A percentile compares a stretch with the other conserved stretches of the same genome.
phyloP scores from a whole-genome alignment of 2,329 filamentous ascomycete genomes.

The Beauveria scarabaeidicola region DNA sequence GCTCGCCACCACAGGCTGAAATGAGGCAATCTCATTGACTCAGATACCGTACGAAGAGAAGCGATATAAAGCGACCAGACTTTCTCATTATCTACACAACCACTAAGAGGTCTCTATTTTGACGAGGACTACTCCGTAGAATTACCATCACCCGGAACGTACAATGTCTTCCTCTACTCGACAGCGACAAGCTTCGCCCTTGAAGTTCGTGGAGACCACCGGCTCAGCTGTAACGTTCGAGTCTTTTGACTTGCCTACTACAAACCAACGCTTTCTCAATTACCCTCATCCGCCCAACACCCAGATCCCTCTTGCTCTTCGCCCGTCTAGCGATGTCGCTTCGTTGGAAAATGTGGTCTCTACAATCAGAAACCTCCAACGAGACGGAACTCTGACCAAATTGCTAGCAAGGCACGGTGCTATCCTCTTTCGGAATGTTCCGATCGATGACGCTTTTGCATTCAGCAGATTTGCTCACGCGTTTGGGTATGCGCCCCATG shows the following conservation, averaged over 20 bases:
- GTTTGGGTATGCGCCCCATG: constrained; percentile 35
- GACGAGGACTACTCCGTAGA: not conserved
- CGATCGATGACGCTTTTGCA: constrained; percentile 34
- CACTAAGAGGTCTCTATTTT: not conserved
- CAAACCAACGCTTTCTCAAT: not conserved
- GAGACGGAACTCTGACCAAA: not conserved
- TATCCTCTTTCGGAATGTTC: constrained; percentile 13
- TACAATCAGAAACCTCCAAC: not conserved
- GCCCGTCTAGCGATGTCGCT: not conserved
- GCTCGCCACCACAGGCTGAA: too few species aligned
- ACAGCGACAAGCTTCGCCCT: not conserved
- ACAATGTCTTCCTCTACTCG: not conserved
- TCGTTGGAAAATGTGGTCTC: not conserved
- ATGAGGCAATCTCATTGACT: too few species aligned
- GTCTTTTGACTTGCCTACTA: not conserved
- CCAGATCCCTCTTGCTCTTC: not conserved
- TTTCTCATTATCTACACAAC: too few species aligned
- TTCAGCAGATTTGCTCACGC: constrained; percentile 41
- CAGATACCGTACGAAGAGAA: too few species aligned
- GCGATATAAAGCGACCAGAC: too few species aligned
- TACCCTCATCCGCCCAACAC: not conserved
- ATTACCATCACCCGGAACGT: too few species aligned
- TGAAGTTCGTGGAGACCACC: not conserved
- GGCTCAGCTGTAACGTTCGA: not conserved
- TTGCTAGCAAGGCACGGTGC: not conserved